Evolutionary conservation across 768 basidiomycete genomes (phyloP), one percentile per base, ranked within the genome.

Genomic region (Trametopsis cervina): DNA sequence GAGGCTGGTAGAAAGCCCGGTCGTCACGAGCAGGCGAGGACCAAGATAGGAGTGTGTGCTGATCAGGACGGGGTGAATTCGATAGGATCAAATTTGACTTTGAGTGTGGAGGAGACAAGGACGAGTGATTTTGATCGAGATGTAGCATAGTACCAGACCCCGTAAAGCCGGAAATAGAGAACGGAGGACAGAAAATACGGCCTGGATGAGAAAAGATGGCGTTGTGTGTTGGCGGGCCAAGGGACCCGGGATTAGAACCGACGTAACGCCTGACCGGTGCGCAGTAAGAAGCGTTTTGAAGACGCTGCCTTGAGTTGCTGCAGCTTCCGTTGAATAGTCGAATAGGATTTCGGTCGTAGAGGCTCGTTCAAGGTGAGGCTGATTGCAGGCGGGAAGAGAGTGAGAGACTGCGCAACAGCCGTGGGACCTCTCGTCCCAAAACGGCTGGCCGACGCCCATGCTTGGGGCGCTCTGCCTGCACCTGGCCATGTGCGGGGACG

Each of bases 111-210:
- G 57, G 44, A 44, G 56, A 54, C 40, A 54, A 40, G 46, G 60
- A 42, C 50, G 54, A 44, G 54, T 63, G 60, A 54, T 59, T 59
- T 35, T 58, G 64, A 63, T 66, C 61, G 53, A 66, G 57, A 60
- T 66, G 65, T 51, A 66, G 60, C 65, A 66, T 66, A 52, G 55
- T 44, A 42, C n/a, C 21, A 22, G 40, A 43, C 46, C 55, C 44
- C 48, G 42, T 41, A 47, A 47, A 33, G 51, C 56, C 58, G 49
- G 54, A 56, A 50, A 50, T 54, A 54, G 57, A 51, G 53, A 36
- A n/a, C 47, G 50, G 39, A 45, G 52, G 48, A 46, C 53, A 42
- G 46, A 54, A 37, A 33, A 46, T 39, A 44, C 22, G 53, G 24
- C 50, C 52, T 46, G 36, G 57, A 49, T 49, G 48, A 29, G 52